Conservation (phyloP, 352 stramenopile species). For the Phytophthora pistaciae region DNA sequence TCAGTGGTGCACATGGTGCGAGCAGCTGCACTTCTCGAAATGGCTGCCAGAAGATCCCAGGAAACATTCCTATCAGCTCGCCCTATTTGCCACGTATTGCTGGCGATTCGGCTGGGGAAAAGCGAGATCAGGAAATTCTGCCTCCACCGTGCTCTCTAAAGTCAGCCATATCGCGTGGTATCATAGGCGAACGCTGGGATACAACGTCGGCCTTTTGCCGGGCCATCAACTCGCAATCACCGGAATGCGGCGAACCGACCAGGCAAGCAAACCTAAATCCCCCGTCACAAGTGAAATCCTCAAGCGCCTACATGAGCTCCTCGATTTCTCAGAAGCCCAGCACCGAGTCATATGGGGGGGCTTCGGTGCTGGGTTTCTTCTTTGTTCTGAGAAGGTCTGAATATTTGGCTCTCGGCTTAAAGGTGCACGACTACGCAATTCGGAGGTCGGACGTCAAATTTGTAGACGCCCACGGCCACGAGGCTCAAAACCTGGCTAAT, state of each 20-base stretch:
- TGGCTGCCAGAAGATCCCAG: background rate
- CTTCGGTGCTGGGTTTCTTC: background rate
- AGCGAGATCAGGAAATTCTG: no score
- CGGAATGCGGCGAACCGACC: background rate
- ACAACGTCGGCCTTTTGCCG: background rate
- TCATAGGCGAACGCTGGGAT: background rate
- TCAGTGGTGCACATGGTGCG: background rate
- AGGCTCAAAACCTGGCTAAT: background rate
- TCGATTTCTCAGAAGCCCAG: background rate
- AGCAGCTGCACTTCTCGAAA: background rate
- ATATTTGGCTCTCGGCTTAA: background rate
- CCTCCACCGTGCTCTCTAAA: no score
- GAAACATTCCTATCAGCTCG: background rate
- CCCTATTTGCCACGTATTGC: no score
- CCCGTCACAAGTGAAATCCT: background rate
- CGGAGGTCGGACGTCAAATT: background rate
- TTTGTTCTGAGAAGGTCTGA: background rate
- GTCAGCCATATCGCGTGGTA: no score
- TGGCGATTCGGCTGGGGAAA: no score
- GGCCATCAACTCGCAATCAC: background rate
- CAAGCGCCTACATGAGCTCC: background rate
- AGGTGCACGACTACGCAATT: constrained; percentile 5
- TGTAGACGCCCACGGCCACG: background rate
- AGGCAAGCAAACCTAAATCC: background rate
- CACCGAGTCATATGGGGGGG: background rate